Evolutionary conservation across 2,329 filamentous ascomycete genomes (phyloP).

Genomic region (Microcyclospora pomicola): DNA sequence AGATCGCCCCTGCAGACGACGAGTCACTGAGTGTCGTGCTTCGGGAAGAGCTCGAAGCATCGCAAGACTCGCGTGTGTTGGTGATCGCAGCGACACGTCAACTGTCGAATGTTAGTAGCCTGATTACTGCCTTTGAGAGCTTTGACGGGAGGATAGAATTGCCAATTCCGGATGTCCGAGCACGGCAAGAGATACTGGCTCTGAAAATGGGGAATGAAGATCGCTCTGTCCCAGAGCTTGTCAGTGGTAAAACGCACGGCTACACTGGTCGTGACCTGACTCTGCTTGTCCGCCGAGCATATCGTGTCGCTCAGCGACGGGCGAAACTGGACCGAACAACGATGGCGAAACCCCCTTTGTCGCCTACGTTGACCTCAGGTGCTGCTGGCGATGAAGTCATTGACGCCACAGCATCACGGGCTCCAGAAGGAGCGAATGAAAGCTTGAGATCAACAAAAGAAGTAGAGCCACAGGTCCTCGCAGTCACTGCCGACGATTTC

Average conservation of each 20-base stretch:
- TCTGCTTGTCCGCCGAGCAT: conserved; percentile 47
- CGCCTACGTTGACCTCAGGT: too few species aligned
- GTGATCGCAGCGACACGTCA: conserved; percentile 65
- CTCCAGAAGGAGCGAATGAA: conserved; percentile 4
- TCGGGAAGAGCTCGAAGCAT: conserved; percentile 40
- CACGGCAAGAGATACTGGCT: conserved; percentile 61
- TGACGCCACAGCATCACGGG: conserved; percentile 1
- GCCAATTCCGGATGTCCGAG: conserved; percentile 57
- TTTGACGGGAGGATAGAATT: conserved; percentile 58
- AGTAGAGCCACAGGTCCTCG: background rate
- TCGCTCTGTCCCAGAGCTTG: conserved; percentile 40
- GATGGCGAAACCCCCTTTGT: conserved; percentile 4
- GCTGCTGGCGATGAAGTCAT: too few species aligned
- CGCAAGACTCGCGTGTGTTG: conserved; percentile 46
- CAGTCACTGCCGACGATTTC: conserved; percentile 38
- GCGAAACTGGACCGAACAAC: conserved; percentile 19
- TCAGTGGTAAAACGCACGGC: conserved; percentile 70
- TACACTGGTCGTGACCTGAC: conserved; percentile 68
- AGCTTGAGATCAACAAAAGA: background rate
- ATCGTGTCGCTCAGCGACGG: conserved; percentile 23
- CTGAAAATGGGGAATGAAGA: conserved; percentile 38
- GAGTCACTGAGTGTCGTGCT: conserved; percentile 29
- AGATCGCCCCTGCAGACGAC: conserved; percentile 47
- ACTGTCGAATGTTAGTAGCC: conserved; percentile 55
- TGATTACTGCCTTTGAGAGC: conserved; percentile 38